Conservation (phyloP, 306 rosid genomes). For the Biancaea sappan region DNA sequence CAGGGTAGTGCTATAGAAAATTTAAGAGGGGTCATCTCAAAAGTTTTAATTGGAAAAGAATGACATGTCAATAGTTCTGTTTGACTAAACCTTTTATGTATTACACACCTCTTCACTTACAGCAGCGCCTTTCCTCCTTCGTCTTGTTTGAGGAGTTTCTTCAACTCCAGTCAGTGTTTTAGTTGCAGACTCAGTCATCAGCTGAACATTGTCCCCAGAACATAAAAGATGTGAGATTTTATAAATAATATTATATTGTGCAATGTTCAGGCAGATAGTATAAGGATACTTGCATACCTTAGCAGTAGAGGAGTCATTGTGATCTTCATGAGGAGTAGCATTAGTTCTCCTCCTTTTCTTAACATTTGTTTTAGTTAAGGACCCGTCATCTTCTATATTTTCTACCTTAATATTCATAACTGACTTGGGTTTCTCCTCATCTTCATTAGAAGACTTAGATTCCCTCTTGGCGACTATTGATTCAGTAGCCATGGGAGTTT, state of each 20-base stretch:
- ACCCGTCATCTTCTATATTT: constrained; percentile 34
- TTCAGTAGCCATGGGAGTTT: constrained; percentile 42
- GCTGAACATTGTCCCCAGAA: constrained; percentile 17
- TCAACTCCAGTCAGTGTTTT: constrained; percentile 29
- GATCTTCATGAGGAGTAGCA: constrained; percentile 35
- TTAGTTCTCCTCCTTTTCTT: constrained; percentile 32
- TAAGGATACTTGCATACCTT: constrained; percentile 45
- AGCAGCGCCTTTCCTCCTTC: constrained; percentile 38
- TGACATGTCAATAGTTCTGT: not conserved
- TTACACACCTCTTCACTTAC: constrained; percentile 42
- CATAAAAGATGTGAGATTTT: constrained; percentile 23
- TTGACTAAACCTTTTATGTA: constrained; percentile 9
- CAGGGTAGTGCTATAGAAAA: not conserved
- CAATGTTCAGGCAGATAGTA: not conserved
- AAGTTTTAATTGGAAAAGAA: not conserved
- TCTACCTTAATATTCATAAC: constrained; percentile 36
- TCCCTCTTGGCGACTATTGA: constrained; percentile 23
- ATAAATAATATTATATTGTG: not conserved
- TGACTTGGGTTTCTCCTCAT: constrained; percentile 37
- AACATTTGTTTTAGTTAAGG: constrained; percentile 21
- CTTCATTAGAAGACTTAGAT: constrained; percentile 32
- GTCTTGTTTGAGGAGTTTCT: constrained; percentile 40
- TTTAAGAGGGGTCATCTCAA: constrained; percentile 2
- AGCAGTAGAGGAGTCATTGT: constrained; percentile 39
- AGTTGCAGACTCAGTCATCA: constrained; percentile 29